Evolutionary conservation across 192 early-diverging fungal genomes (phyloP), one percentile per base, ranked within the genome.

Genomic region (Coemansia asiatica): DNA sequence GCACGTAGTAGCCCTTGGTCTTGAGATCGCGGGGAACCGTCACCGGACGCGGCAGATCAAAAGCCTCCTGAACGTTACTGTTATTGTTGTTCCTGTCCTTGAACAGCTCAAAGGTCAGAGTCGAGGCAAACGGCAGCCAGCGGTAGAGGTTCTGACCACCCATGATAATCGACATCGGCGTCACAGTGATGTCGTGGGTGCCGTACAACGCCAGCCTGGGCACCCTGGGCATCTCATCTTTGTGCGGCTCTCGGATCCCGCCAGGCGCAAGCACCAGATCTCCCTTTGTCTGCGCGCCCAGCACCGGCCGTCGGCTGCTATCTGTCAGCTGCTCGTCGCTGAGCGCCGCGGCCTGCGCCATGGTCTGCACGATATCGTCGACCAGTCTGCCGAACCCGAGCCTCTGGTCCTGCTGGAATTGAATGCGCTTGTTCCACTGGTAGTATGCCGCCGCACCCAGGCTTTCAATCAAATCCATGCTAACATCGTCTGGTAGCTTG

Each of bases 81-180:
- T 21, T 12, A 22, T 2, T 13, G 40, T 27, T 23, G 33, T 21
- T 4, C 29, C 13, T 55, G 47, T 76, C 70, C 22, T 58, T 50
- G 71, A 76, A 76, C 38, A 76, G 67, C 53, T 82, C 78, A 36
- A 81, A 61, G 5, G 72, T 72, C 60, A 81, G 66, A 59, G 60
- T 67, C 15, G 78, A 62, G 10, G 72, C 78, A 60, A 67, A 81
- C 31, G 72, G 68, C 47, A 69, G 63, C 78, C 78, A 81, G 22
- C 65, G 33, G 23, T 19, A 18, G 26, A 15, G 33, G 0, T 18
- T 49, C n/a, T n/a, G n/a, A 38, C 19, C 22, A 58, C 71, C 71
- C 69, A 76, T 66, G 31, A 68, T 68, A 18, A 67, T 40, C 1
- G 70, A 51, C 57, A 79, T 29, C 0, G 71, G 71, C 3, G 28